phyloP scores from a whole-genome alignment of 148 eudicot genomes.

The Persicaria tinctoria region DNA sequence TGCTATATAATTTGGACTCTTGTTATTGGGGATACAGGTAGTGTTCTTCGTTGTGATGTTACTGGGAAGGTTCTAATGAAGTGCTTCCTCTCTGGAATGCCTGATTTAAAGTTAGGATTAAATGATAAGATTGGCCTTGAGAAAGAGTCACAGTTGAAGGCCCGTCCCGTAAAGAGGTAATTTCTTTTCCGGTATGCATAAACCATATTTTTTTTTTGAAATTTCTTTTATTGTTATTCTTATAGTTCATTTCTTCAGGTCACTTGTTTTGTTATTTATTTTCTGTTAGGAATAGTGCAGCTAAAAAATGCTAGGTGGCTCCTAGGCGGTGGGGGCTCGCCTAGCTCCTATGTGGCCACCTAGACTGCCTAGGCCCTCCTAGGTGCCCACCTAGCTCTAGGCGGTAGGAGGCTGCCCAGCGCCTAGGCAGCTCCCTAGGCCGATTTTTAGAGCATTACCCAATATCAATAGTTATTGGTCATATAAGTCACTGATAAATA shows the following conservation, averaged over 20 bases:
- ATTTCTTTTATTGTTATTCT: neutral
- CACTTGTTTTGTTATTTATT: neutral
- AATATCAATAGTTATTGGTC: neutral
- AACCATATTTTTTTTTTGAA: neutral
- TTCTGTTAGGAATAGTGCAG: neutral
- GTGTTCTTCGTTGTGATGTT: slow-evolving; percentile 95
- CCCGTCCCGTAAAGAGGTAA: slow-evolving; percentile 97
- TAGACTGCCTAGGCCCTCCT: too few species aligned
- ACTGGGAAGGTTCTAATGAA: slow-evolving; percentile 98
- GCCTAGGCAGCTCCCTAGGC: too few species aligned
- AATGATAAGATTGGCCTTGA: slow-evolving; percentile 99
- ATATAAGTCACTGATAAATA: neutral
- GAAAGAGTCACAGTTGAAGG: slow-evolving; percentile 89
- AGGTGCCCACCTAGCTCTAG: too few species aligned
- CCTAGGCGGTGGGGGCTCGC: too few species aligned
- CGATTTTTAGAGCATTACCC: too few species aligned
- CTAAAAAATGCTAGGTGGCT: too few species aligned
- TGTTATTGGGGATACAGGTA: slow-evolving; percentile 33
- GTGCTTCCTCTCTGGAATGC: slow-evolving; percentile 99
- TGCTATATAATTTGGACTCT: slow-evolving; percentile 1
- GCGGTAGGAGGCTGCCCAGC: too few species aligned
- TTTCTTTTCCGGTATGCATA: slow-evolving; percentile 4
- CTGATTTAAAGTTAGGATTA: slow-evolving; percentile 95
- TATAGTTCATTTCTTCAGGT: neutral
- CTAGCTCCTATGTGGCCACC: too few species aligned